Evolutionary conservation across 2,329 filamentous ascomycete genomes (phyloP).

Genomic region (Neurospora crassa): DNA sequence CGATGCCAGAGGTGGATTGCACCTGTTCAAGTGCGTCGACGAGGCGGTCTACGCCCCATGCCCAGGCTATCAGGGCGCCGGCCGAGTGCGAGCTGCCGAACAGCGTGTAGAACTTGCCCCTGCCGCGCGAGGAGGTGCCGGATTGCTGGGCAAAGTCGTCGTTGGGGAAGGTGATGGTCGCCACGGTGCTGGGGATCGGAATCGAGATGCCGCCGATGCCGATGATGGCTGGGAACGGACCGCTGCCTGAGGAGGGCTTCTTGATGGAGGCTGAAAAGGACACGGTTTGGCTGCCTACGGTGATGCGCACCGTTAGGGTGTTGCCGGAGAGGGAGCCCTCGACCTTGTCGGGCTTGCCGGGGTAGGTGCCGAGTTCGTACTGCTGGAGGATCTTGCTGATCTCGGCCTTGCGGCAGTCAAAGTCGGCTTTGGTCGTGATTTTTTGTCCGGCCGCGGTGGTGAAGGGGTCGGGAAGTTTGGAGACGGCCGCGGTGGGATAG

Average conservation of each 20-base stretch:
- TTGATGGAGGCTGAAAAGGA: conserved; percentile 34
- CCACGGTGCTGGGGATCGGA: conserved; percentile 44
- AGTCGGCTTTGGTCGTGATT: conserved; percentile 36
- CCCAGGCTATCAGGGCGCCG: conserved; percentile 51
- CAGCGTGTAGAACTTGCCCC: conserved; percentile 49
- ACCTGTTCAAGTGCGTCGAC: conserved; percentile 49
- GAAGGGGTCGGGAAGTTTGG: conserved; percentile 39
- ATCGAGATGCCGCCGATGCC: conserved; percentile 44
- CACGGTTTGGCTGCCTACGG: conserved; percentile 34
- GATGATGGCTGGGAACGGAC: conserved; percentile 48
- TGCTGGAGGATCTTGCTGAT: conserved; percentile 38
- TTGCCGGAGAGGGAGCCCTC: conserved; percentile 34
- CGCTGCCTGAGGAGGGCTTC: conserved; percentile 31
- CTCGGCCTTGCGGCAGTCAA: conserved; percentile 37
- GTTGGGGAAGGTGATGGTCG: conserved; percentile 50
- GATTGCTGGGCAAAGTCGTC: conserved; percentile 45
- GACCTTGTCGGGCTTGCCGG: conserved; percentile 34
- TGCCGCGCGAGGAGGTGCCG: conserved; percentile 37
- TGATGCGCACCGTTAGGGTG: conserved; percentile 34
- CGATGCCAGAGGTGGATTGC: conserved; percentile 34
- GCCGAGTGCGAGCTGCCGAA: conserved; percentile 46
- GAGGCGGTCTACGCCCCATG: conserved; percentile 52
- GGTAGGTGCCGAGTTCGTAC: conserved; percentile 41
- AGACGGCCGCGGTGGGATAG: conserved; percentile 27
- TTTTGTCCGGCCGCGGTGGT: conserved; percentile 31